phyloP scores from a whole-genome alignment of 371 early-diverging fungal genomes.

The Apophysomyces trapeziformis region DNA sequence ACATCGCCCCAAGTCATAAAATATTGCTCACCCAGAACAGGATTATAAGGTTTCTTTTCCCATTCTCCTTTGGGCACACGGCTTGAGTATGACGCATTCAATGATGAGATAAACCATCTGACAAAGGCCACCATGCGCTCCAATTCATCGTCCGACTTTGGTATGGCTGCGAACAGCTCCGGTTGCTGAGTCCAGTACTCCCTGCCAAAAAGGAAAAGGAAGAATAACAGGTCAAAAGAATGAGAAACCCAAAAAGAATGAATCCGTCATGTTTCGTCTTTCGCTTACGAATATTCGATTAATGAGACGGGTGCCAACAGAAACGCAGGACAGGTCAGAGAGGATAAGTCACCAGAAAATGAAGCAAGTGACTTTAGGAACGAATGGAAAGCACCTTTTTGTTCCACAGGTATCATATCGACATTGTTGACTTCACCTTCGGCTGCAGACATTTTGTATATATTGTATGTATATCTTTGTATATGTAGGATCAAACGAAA shows the following conservation, averaged over 20 bases:
- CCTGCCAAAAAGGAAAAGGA: constrained; percentile 36
- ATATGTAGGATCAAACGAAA: not conserved
- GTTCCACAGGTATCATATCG: constrained; percentile 47
- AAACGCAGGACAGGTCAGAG: constrained; percentile 69
- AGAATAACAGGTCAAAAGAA: not conserved
- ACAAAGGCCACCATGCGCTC: constrained; percentile 73
- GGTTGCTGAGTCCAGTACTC: constrained; percentile 79
- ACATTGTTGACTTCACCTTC: constrained; percentile 25
- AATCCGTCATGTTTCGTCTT: not conserved
- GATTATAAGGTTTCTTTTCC: constrained; percentile 88
- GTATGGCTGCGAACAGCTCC: constrained; percentile 69
- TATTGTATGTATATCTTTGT: too few species aligned
- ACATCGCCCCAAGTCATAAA: constrained; percentile 73
- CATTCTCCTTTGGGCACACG: constrained; percentile 56
- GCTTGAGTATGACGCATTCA: constrained; percentile 70
- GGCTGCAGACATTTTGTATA: not conserved
- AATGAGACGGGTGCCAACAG: constrained; percentile 65
- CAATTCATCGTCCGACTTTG: constrained; percentile 59
- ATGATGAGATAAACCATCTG: constrained; percentile 79
- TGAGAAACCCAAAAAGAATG: not conserved
- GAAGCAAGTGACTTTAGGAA: constrained; percentile 64
- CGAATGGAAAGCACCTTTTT: constrained; percentile 59
- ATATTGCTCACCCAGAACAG: constrained; percentile 82
- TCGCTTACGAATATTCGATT: constrained; percentile 65
- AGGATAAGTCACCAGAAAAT: constrained; percentile 71